These are phyloP conservation scores for Arachis monticola DNA, from an alignment of 331 rosid species.

Conservation along the genomic window DNA sequence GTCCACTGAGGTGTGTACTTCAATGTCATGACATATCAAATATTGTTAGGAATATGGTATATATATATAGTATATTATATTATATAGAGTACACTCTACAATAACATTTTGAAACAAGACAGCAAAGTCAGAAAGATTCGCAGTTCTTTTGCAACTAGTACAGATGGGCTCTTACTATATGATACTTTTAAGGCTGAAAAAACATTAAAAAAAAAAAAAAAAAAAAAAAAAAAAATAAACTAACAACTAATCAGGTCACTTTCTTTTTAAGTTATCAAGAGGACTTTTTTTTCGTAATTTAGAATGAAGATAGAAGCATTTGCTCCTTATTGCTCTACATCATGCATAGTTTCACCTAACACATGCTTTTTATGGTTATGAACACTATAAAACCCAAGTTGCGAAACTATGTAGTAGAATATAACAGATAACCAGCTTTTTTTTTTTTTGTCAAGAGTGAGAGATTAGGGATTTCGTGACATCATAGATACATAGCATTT, in stretches of 20 bases:
- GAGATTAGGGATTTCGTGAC: too few species aligned
- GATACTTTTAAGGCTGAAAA: constrained; percentile 18
- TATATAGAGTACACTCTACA: background rate
- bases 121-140: constrained; percentile 21
- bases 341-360: constrained; percentile 5
- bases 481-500: too few species aligned
- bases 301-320: constrained; percentile 12
- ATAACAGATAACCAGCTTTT: background rate
- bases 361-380: constrained; percentile 27
- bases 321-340: background rate
- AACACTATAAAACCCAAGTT: background rate
- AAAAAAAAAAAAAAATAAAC: constrained; percentile 28
- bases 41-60: background rate
- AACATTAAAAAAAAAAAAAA: too few species aligned
- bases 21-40: constrained; percentile 46
- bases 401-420: background rate
- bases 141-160: constrained; percentile 20
- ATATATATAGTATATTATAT: background rate
- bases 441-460: too few species aligned
- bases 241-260: constrained; percentile 17
- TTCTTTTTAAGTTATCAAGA: constrained; percentile 16
- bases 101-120: constrained; percentile 15
- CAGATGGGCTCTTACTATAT: constrained; percentile 17
- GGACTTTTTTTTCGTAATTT: background rate
- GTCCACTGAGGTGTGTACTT: constrained; percentile 58